Base-by-base conservation (phyloP, 2,329 filamentous ascomycete genomes). In the Cladophialophora bantiana region DNA sequence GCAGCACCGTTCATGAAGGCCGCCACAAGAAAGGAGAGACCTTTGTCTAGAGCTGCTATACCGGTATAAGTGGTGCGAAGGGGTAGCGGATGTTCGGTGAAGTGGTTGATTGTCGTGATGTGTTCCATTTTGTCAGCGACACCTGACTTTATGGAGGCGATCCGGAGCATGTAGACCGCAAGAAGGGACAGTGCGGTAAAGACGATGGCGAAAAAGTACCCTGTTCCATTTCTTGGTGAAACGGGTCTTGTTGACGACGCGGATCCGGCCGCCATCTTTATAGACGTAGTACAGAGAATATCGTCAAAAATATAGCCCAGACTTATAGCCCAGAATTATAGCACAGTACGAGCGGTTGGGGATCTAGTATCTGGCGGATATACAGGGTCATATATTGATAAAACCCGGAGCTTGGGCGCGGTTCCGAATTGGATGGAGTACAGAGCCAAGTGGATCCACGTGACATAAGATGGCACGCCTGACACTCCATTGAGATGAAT, bases 51-150 rank as follows among this genome's bases (percentile, higher is more conserved):
- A 1, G 58, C 48, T 13, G 56, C 59, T 18, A 69, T 55, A 6
- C 68, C 67, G 2, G 68, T 69, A 40, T 67, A 70, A 2, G 38
- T 52, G 15, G 55, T 64, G 18, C 68, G 67, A 42, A 70, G 56
- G 4, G 40, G 36, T 12, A 70, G 2, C 10, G 42, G 53, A 31
- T 61, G 50, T 18, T 70, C 68, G 5, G 53, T 38, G 40, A 65
- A 68, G 31, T 36, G 10, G 34, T 42, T 34, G 12, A 52, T 48
- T 10, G 62, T 48, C 58, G 50, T 57, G 38, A 70, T 60, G 31
- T 34, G 18, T 32, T 53, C 61, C 42, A 70, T 65, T 35, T 67
- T 54, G 7, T 67, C 61, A 10, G 56, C 12, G n/a, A 67, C 45
- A 1, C 65, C 62, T 38, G 58, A 40, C 12, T 20, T 34, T n/a